A percentile compares a stretch with the other conserved stretches of the same genome.
phyloP scores from a whole-genome alignment of 2,329 filamentous ascomycete genomes.

The Microcyclosporella mali region DNA sequence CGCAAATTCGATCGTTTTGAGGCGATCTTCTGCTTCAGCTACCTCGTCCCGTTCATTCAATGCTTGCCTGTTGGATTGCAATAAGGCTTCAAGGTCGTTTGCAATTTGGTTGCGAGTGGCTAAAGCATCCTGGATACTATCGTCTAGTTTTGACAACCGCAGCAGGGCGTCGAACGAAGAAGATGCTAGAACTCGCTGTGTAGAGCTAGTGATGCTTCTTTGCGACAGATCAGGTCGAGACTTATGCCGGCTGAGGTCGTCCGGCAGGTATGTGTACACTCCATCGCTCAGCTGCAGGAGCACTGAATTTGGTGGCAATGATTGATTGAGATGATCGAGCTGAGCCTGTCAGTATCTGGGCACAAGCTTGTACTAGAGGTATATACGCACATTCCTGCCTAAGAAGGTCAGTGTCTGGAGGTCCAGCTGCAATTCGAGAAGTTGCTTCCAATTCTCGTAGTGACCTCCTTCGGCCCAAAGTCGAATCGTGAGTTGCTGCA shows the following conservation, averaged over 20 bases:
- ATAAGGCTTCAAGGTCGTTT: constrained; percentile 62
- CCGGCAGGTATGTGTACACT: constrained; percentile 57
- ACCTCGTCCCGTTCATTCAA: constrained; percentile 32
- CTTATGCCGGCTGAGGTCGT: constrained; percentile 20
- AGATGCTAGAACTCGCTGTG: constrained; percentile 48
- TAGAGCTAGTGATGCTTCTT: constrained; percentile 14
- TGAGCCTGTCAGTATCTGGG: constrained; percentile 17
- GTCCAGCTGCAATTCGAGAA: constrained; percentile 68
- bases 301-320: constrained; percentile 74
- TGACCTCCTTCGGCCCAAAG: constrained; percentile 63
- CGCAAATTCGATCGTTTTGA: constrained; percentile 43
- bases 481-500: constrained; percentile 59
- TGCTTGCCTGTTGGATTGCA: constrained; percentile 35
- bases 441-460: constrained; percentile 52
- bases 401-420: constrained; percentile 72
- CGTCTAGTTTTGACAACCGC: constrained; percentile 79
- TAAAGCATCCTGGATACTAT: constrained; percentile 84
- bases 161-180: constrained; percentile 85
- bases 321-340: constrained; percentile 59
- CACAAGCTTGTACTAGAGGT: constrained; percentile 4
- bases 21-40: constrained; percentile 39
- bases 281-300: constrained; percentile 82
- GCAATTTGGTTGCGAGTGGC: constrained; percentile 68
- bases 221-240: constrained; percentile 30
- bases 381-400: constrained; percentile 50